phyloP scores from a whole-genome alignment of 2,329 filamentous ascomycete genomes.

The Colletotrichum sp. region DNA sequence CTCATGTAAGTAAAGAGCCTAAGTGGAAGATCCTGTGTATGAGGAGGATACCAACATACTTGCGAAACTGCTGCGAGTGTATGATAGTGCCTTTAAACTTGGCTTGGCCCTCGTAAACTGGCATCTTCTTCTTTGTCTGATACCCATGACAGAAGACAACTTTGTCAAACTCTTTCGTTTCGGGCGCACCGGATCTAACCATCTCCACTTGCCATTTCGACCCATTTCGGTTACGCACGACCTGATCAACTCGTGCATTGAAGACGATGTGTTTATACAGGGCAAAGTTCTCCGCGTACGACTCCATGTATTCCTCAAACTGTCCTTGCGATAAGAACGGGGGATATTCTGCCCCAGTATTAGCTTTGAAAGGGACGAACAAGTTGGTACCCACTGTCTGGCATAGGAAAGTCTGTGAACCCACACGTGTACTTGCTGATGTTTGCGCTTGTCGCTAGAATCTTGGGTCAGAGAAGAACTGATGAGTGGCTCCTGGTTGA shows the following conservation, averaged over 20 bases:
- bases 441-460: conserved; percentile 34
- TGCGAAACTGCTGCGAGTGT: conserved; percentile 42
- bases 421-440: conserved; percentile 44
- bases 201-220: conserved; percentile 38
- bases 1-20: rapidly evolving
- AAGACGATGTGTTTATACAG: conserved; percentile 38
- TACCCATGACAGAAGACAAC: conserved; percentile 38
- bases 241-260: conserved; percentile 32
- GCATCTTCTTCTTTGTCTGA: conserved; percentile 38
- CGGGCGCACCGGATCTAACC: conserved; percentile 25
- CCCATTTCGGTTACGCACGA: conserved; percentile 29
- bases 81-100: conserved; percentile 42
- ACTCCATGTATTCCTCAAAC: conserved; percentile 43
- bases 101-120: conserved; percentile 37
- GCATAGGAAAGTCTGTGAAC: conserved; percentile 47
- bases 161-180: conserved; percentile 39
- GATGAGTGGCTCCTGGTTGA: not conserved
- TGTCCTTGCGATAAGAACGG: conserved; percentile 27
- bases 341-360: conserved; percentile 27
- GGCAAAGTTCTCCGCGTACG: conserved; percentile 44
- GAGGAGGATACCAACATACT: conserved; percentile 22
- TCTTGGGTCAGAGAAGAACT: not conserved
- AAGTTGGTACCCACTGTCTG: conserved; percentile 32
- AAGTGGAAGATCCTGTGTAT: not conserved
- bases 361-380: not conserved